Conservation (phyloP, 208 protist species). For the Crithidia bombi region DNA sequence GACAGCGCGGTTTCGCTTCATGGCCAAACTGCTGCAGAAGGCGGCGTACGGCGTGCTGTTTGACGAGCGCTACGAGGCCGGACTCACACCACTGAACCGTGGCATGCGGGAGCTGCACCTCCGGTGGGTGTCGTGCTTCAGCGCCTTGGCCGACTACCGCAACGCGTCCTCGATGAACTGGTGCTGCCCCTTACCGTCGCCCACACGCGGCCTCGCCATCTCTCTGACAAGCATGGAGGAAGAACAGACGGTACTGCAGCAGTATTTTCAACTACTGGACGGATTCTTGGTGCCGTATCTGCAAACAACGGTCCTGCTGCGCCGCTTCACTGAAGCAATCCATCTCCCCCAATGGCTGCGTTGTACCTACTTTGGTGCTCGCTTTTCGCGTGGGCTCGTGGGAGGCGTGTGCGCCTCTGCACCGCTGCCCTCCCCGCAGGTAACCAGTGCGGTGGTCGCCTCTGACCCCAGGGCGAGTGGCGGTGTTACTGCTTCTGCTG, state of each 20-base stretch:
- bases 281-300: constrained; percentile 35
- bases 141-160: constrained; percentile 32
- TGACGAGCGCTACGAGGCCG: constrained; percentile 27
- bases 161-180: constrained; percentile 23
- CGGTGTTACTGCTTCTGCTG: background rate
- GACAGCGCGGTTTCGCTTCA: constrained; percentile 36
- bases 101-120: constrained; percentile 39
- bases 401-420: constrained; percentile 4
- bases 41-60: constrained; percentile 48
- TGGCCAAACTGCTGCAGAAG: constrained; percentile 41
- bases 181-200: constrained; percentile 22
- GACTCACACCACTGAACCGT: constrained; percentile 32
- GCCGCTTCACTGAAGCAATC: constrained; percentile 45
- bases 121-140: constrained; percentile 44
- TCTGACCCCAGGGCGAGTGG: background rate
- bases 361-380: constrained; percentile 29
- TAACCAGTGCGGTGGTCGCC: constrained; percentile 7
- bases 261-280: constrained; percentile 44
- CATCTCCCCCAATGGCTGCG: constrained; percentile 43
- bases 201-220: constrained; percentile 8
- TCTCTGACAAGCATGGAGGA: background rate
- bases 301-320: constrained; percentile 39
- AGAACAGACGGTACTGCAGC: constrained; percentile 26
- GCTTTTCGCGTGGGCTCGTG: constrained; percentile 18
- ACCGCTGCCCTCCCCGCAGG: background rate